Evolutionary conservation across 2,329 filamentous ascomycete genomes (phyloP), one percentile per base, ranked within the genome.

Genomic region (Capronia coronata): DNA sequence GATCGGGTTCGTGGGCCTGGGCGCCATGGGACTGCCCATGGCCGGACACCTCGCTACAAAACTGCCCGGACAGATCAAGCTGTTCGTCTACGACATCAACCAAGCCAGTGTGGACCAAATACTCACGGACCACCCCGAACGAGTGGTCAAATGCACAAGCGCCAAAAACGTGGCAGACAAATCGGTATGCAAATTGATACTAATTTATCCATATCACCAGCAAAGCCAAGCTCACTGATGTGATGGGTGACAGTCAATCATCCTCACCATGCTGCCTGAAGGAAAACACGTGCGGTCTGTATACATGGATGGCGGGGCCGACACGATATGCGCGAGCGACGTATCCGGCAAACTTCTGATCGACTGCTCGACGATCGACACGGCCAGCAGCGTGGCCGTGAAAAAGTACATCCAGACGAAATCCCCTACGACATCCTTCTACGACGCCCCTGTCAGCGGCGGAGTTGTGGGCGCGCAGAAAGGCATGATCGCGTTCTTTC

Each of bases 281-380:
- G 64, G 64, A n/a, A 65, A 65, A 46, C 57, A 65, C 34, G 64
- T 66, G 7, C 51, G 61, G 48, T 61, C 63, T 29, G 64, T 65
- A 2, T 78, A 77, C 55, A 68, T 77, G 41, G 68, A 71, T 14
- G 63, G 66, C 0, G 52, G 62, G n/a, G 65, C 62, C 8, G 73
- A 71, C 48, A 65, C 75, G 16, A 50, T 58, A 19, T 54, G 50
- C 35, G 65, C 67, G 9, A 67, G 67, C 23, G 64, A 70, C 38
- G 59, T 75, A 7, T 62, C 63, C 14, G 65, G 64, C 39, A 76
- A 76, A 51, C 63, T 77, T n/a, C 64, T 78, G 35, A 68, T 78
- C 50, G 76, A 79, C 61, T 77, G 73, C 61, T 77, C 74, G 1
- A 78, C 76, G 5, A 78, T 78, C 59, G 76, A 78, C 58, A 75